Base-by-base conservation (phyloP, 1,284 basidiomycete species). In the Ceratobasidium sp. region DNA sequence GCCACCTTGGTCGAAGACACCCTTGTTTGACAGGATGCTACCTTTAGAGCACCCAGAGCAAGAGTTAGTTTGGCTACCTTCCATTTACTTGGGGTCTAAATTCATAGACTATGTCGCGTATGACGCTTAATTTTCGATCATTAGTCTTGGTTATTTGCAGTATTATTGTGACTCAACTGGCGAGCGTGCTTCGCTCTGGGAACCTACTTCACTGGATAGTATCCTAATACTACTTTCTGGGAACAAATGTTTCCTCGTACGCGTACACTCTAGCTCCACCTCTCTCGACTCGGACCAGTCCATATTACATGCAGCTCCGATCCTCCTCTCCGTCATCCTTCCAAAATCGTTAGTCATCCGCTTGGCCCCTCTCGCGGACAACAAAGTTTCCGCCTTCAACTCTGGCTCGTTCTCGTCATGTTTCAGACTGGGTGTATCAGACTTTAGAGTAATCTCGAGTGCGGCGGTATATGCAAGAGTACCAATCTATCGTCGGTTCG, bases 71-170 rank as follows among this genome's bases (percentile, higher is more conserved):
- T n/a, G 80, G 89, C 5, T 91, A 88, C 79, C 82, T 87, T 68
- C 79, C 89, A 70, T 91, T 86, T 53, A 99, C 98, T 77, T 90
- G 90, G 96, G 97, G 0, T 99, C 98, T 82, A 99, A 99, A 78
- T 99, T 99, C 76, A 93, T 98, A 52, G 94, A 93, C 92, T 94
- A 73, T 69, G 80, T 77, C 5, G 13, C 47, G 38, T 50, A 34
- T 25, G 10, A 34, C 13, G n/a, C 13, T 34, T 54, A 34, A 17
- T 3, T 25, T 50, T 65, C 53, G 52, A n/a, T 3, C 5, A 25
- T 40, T 22, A 27, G 72, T 53, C 70, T 31, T 32, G 13, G 32
- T 62, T n/a, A n/a, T 3, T 8, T 56, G 5, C 74, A 93, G 91
- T 2, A 90, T 93, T 17, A 92, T 93, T 69, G 77, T 88, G 15